phyloP scores from a whole-genome alignment of 257 asterid genomes.

The Solanum acaule region DNA sequence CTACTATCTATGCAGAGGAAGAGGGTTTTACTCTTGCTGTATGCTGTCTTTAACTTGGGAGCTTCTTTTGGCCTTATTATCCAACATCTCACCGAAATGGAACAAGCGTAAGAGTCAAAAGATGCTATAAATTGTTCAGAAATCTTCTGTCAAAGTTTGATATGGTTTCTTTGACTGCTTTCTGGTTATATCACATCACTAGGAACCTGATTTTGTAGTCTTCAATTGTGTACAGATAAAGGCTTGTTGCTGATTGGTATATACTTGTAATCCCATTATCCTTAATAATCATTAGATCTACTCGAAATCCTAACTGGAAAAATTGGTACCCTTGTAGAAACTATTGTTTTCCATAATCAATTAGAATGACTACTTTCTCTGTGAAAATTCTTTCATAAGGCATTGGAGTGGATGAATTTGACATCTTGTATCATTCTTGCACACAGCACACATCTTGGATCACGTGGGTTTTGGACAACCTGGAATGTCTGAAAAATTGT shows the following conservation, averaged over 20 bases:
- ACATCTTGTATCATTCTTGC: neutral
- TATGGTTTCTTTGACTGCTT: neutral
- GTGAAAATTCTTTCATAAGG: neutral
- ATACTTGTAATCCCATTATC: neutral
- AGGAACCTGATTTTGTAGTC: neutral
- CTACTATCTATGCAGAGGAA: neutral
- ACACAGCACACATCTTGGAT: neutral
- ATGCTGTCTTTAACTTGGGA: neutral
- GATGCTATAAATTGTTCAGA: neutral
- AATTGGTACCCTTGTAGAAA: neutral
- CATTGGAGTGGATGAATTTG: neutral
- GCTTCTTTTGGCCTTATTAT: neutral
- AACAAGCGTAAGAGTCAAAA: neutral
- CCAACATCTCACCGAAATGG: neutral
- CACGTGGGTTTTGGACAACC: neutral
- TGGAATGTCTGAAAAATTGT: neutral
- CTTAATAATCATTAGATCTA: neutral
- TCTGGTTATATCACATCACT: neutral
- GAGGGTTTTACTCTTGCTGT: neutral
- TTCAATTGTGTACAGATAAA: neutral
- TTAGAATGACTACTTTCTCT: neutral
- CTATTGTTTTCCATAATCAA: neutral
- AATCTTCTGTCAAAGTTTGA: neutral
- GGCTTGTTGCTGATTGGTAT: neutral
- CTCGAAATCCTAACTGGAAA: neutral